Conservation (phyloP, 1,139 yeast species). For the Suhomyces atakaporum region DNA sequence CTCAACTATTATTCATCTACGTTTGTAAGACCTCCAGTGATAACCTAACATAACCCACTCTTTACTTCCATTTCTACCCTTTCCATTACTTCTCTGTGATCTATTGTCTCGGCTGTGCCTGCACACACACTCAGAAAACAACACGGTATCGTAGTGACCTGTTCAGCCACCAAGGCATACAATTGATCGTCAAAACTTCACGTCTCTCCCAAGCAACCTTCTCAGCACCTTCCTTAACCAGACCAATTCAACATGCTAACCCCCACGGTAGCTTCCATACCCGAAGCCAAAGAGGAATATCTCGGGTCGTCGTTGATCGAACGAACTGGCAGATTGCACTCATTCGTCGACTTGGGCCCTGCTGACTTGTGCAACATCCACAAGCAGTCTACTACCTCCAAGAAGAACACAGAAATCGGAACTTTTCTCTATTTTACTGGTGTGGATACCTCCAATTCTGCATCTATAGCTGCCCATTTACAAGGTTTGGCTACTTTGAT, state of each 20-base stretch:
- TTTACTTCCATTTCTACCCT: no score
- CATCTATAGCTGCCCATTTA: conserved; percentile 69
- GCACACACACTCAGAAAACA: conserved; percentile 10
- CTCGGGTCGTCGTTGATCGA: conserved; percentile 53
- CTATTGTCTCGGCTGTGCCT: not conserved
- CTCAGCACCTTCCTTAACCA: no score
- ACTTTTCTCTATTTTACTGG: conserved; percentile 61
- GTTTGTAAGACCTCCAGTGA: no score
- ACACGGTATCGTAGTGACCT: conserved; percentile 11
- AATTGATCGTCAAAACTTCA: no score
- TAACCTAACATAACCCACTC: no score
- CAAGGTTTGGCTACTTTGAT: conserved; percentile 77
- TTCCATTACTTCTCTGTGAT: no score
- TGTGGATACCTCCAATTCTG: conserved; percentile 57
- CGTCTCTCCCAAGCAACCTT: no score
- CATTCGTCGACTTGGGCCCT: conserved; percentile 69
- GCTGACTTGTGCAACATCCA: conserved; percentile 83
- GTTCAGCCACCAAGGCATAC: conserved; percentile 2
- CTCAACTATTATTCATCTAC: no score
- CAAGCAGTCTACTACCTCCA: conserved; percentile 46
- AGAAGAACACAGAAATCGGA: conserved; percentile 45
- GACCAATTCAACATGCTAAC: conserved; percentile 42
- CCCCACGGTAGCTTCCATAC: conserved; percentile 47
- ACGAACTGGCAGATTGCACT: conserved; percentile 52
- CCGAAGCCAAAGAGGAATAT: conserved; percentile 55